phyloP scores from a whole-genome alignment of 225 moss, liverwort and hornwort genomes.

The Pseudisothecium myosuroides region DNA sequence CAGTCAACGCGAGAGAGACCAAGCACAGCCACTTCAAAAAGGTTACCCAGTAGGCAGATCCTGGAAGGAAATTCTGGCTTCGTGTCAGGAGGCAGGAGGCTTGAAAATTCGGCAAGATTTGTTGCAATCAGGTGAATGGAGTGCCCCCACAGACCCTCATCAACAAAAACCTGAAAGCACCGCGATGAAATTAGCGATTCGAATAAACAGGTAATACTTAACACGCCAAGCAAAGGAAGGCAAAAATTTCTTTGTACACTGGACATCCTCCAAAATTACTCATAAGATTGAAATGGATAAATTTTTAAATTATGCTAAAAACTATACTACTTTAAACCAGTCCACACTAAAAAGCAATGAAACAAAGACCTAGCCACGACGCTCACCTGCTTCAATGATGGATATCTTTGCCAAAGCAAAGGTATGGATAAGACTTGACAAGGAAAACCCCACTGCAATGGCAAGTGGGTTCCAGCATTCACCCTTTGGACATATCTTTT shows the following conservation, averaged over 20 bases:
- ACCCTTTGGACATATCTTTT: constrained; percentile 54
- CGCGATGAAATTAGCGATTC: not conserved
- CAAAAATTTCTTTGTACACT: not conserved
- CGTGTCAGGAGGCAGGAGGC: constrained; percentile 59
- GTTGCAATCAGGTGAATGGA: constrained; percentile 72
- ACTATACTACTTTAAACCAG: not conserved
- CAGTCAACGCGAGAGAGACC: constrained; percentile 59
- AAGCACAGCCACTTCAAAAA: constrained; percentile 66
- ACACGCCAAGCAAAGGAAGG: not conserved
- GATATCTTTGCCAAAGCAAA: constrained; percentile 79
- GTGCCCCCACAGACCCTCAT: constrained; percentile 72
- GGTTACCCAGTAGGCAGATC: constrained; percentile 87
- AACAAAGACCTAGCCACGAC: not conserved
- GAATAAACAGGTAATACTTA: not conserved
- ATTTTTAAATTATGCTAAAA: not conserved
- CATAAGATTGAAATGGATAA: not conserved
- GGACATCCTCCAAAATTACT: not conserved
- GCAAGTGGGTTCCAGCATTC: constrained; percentile 35
- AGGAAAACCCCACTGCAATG: constrained; percentile 64
- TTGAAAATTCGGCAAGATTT: constrained; percentile 42
- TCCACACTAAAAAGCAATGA: not conserved
- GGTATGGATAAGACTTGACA: constrained; percentile 89
- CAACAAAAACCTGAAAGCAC: constrained; percentile 68
- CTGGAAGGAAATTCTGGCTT: constrained; percentile 62
- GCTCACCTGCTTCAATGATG: constrained; percentile 72